Evolutionary conservation across 176 grass and related monocot genomes (phyloP), one percentile per base, ranked within the genome.

Genomic region (Zea luxurians): DNA sequence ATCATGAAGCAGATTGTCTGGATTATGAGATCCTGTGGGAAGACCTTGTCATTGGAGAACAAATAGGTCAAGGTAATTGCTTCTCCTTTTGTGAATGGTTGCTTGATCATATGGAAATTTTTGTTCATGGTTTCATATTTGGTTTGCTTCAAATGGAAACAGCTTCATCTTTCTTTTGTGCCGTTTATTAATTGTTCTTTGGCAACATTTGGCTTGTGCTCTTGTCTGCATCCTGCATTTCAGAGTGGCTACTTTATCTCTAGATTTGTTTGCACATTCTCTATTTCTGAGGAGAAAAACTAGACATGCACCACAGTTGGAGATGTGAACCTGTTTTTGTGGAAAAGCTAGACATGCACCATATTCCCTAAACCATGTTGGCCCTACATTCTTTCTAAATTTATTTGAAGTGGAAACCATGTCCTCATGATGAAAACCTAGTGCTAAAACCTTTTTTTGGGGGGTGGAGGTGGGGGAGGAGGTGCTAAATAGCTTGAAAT

Each of bases 1-100:
- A 99, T 79, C 75, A 89, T 74, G 92, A 99, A 77, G 83, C 71
- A 4, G 96, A 99, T 79, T 93, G 96, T 84, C 88, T 99, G 68
- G 96, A 99, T 83, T 99, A 95, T 83, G 96, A 96, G 52, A 99
- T 99, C 83, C 82, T 96, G 61, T 99, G 96, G 96, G 96, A 96
- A 85, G 96, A 99, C 84, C 92, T 99, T 52, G 86, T 58, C 65
- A 91, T 99, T 82, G 90, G 92, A 59, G 92, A 96, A 84, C 92
- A 99, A 75, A 88, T 96, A 73, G 96, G 96, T 46, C 96, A 99
- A 99, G 96, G 96, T 99, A 88, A 43, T 57, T 35, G 67, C 63
- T 80, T 78, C 81, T 82, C 16, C n/a, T 81, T 84, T 84, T 71
- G 9, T 71, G 34, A 72, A 81, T 66, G 49, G 13, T 58, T 84